Conservation (phyloP, 164 flowering plant species). For the Kalanchoe fedtschenkoi region DNA sequence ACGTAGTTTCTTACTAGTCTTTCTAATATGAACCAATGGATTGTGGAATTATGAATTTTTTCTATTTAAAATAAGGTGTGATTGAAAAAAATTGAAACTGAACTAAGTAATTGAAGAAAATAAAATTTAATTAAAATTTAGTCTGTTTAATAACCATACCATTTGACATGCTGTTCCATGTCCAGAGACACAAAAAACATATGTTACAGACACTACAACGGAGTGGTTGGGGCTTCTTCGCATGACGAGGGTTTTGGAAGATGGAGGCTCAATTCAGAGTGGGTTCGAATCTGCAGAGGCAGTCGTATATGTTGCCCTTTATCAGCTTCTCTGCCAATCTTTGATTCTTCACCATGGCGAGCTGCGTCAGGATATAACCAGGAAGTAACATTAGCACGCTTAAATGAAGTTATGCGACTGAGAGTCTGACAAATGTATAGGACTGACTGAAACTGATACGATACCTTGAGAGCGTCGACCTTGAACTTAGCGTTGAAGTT, state of each 20-base stretch:
- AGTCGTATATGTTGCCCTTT: conserved; percentile 83
- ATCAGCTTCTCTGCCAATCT: conserved; percentile 87
- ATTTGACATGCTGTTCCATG: too few species aligned
- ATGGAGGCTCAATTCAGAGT: conserved; percentile 17
- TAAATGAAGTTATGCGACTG: neutral
- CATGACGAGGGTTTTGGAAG: neutral
- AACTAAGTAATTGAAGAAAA: too few species aligned
- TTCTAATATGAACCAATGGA: too few species aligned
- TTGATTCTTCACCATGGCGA: conserved; percentile 99
- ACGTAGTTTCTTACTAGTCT: too few species aligned
- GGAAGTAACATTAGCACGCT: neutral
- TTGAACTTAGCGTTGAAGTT: conserved; percentile 86
- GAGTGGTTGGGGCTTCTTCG: too few species aligned
- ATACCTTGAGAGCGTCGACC: conserved; percentile 89
- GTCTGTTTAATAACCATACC: too few species aligned
- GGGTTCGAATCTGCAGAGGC: conserved; percentile 86
- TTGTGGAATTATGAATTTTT: too few species aligned
- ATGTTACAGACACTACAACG: too few species aligned
- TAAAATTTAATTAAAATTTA: too few species aligned
- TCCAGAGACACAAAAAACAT: too few species aligned
- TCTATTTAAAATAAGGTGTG: too few species aligned
- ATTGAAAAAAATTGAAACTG: too few species aligned
- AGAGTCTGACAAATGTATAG: neutral
- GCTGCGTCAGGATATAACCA: conserved; percentile 33
- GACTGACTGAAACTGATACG: neutral